A percentile compares a stretch with the other conserved stretches of the same genome.
phyloP scores from a whole-genome alignment of 164 flowering plant species.

The Vitis rupestris region DNA sequence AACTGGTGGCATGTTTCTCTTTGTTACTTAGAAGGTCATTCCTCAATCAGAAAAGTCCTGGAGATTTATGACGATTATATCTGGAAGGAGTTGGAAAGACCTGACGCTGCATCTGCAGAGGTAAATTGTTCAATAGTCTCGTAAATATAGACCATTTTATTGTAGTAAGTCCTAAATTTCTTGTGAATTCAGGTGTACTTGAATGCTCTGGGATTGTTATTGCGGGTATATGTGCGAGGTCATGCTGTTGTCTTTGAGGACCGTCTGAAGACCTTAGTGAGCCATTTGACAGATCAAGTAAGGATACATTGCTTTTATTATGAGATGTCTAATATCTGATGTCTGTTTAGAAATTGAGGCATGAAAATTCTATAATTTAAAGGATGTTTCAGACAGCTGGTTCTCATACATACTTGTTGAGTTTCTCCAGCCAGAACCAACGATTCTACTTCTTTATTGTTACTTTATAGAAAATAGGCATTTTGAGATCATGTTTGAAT shows the following conservation, averaged over 20 bases:
- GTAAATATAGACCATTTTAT: not conserved
- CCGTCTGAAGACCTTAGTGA: conserved; percentile 55
- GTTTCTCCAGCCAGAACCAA: not conserved
- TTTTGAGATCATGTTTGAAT: too few relatives aligned
- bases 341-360: not conserved
- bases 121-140: conserved; percentile 28
- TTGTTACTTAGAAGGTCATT: conserved; percentile 86
- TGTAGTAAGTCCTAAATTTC: not conserved
- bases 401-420: not conserved
- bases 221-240: conserved; percentile 66
- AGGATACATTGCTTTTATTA: conserved; percentile 14
- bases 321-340: not conserved
- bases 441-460: too few relatives aligned
- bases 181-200: conserved; percentile 62
- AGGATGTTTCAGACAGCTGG: not conserved
- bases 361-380: not conserved
- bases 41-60: conserved; percentile 50
- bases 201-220: conserved; percentile 74
- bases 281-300: conserved; percentile 54
- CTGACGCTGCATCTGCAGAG: conserved; percentile 60
- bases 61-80: conserved; percentile 71
- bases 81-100: conserved; percentile 76
- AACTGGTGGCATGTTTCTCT: conserved; percentile 99
- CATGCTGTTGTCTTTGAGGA: conserved; percentile 43
- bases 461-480: too few relatives aligned